Evolutionary conservation across 75 land plant species (phyloP).

Genomic region (Sequoiadendron giganteum): DNA sequence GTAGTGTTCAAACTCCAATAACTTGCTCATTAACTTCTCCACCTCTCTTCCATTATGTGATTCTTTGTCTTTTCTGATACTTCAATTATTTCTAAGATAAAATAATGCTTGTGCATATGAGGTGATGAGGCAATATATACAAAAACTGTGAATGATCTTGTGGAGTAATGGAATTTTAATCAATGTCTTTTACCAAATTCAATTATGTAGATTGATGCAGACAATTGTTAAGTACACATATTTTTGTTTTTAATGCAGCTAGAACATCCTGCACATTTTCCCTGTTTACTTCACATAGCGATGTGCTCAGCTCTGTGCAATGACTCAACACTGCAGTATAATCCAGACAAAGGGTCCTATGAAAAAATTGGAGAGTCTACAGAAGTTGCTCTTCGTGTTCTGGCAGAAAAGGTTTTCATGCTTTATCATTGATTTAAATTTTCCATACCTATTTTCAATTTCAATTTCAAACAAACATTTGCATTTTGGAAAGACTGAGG

Average conservation of each 20-base stretch:
- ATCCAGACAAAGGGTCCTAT: slow-evolving; percentile 79
- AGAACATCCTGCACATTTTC: slow-evolving; percentile 89
- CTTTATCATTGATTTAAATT: background rate
- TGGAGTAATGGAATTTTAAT: background rate
- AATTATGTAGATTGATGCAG: background rate
- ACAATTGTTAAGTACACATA: background rate
- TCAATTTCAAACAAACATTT: background rate
- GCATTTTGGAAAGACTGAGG: background rate
- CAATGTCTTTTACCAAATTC: background rate
- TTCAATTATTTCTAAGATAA: background rate
- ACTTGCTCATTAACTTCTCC: background rate
- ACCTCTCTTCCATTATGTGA: background rate
- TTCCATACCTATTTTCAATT: background rate
- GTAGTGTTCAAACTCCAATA: background rate
- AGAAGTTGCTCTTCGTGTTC: slow-evolving; percentile 97
- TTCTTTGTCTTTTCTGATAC: background rate
- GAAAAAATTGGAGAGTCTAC: slow-evolving; percentile 99
- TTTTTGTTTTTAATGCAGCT: slow-evolving; percentile 51
- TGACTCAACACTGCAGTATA: slow-evolving; percentile 86
- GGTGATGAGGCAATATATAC: background rate
- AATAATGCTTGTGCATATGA: background rate
- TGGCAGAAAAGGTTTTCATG: slow-evolving; percentile 83
- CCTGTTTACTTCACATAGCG: slow-evolving; percentile 91
- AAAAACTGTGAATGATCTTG: background rate
- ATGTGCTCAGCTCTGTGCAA: slow-evolving; percentile 99